Evolutionary conservation across 2,329 filamentous ascomycete species (phyloP), one percentile per base, ranked within the genome.

Genomic region (Phoma herbarum): DNA sequence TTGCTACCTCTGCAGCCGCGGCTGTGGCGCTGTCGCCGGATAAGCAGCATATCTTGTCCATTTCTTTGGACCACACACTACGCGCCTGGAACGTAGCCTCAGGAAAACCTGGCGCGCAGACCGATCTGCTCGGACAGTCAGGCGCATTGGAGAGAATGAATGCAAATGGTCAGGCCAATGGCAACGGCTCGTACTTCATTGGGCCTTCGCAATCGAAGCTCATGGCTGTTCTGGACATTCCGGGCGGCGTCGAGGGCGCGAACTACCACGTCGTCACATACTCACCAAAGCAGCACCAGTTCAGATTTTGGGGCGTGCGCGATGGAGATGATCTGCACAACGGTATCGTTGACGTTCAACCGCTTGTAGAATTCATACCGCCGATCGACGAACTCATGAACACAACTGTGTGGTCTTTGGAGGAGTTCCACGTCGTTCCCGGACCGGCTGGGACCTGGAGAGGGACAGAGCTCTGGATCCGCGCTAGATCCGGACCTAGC

Each of bases 291-390:
- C 90, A 93, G 28, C 86, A 95, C 33, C 90, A 94, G 73, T 98
- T 99, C 83, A 98, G 97, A 76, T 93, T 99, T 73, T 99, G 93
- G 92, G 86, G 86, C 52, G 85, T 90, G 18, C 86, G 88, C 65
- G 86, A 88, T 52, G 85, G 85, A 66, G 83, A 90, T 68, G 63
- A 79, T 66, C 64, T 78, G 64, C 82, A 80, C 2, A 75, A 92
- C 20, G 83, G 88, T 9, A 82, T 96, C 14, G 85, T 87, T 62
- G 92, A 96, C 67, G 80, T 92, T 22, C 93, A 91, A 66, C 85
- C 90, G 0, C 82, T 84, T 11, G 72, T 80, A 8, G 81, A 84
- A 12, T 81, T 95, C 29, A 83, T 89, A 25, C 90, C 93, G 1
- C 86, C 86, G 0, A 72, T 83, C 23, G 81, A 83, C 53, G 79